Base-by-base conservation (phyloP, 495 filamentous ascomycete species). In the Friedmanniomyces simplex region DNA sequence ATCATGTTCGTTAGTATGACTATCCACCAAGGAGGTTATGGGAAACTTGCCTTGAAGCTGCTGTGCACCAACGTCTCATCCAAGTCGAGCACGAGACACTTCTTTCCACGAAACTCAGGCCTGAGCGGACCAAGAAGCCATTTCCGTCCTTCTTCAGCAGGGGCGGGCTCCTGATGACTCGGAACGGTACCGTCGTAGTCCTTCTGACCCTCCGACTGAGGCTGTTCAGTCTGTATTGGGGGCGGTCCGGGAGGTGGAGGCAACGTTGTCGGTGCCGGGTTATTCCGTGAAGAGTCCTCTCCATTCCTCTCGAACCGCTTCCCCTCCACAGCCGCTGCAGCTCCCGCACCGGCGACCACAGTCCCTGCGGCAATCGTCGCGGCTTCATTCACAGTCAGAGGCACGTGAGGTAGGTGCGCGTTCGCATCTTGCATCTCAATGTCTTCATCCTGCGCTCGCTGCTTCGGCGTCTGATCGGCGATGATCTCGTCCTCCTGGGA, bases 31-130 rank as follows among this genome's bases (percentile, higher is more conserved):
- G 25, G 13, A 34, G 3, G 18, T 12, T 32, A 1, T 11, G 25
- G 1, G 1, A 34, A 34, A 32, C 55, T 65, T 73, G 96, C 93
- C 83, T 99, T 99, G 72, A 99, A 99, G 65, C 93, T 97, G 70
- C 93, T 97, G 72, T 99, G 93, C 21, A 99, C 93, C 36, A 99
- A 73, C n/a, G 94, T 99, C 70, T 99, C 93, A 62, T 99, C 93
- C 46, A 99, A 73, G 74, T 99, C 93, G 24, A 99, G 77, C 16
- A 99, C 91, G 43, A 99, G 75, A 66, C 94, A 97, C 70, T 99
- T 99, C 66, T 85, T 84, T 22, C 88, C 87, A 58, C 84, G 82
- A 63, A 93, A 80, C 60, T 84, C 83, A 14, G 89, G 84, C 18
- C 81, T 73, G 48, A 89, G 74, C 11, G 91, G 86, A 16, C 88